Evolutionary conservation across 148 eudicot species (phyloP), one percentile per base, ranked within the genome.

Genomic region (Amaranthus cruentus): DNA sequence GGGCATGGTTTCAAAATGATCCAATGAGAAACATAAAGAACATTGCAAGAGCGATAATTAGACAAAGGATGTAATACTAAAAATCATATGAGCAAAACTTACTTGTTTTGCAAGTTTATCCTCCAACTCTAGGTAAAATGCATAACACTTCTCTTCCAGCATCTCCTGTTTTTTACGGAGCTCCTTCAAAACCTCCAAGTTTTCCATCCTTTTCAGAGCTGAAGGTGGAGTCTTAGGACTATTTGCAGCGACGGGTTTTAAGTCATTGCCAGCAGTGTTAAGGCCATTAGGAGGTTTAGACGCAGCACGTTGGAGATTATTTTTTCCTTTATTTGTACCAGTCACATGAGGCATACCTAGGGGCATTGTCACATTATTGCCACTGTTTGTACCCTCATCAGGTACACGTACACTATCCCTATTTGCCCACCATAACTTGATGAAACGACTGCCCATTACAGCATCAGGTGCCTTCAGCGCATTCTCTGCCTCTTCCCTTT

Each of bases 401-500:
- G 80, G 78, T 73, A 91, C 75, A 66, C 76, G 78, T 73, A 91
- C 75, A 66, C 75, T 90, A 79, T 94, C 96, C 68, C 97, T 85
- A 78, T 90, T 88, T 65, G 98, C 98, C 98, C 98, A 94, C 85
- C 87, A 89, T 62, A 94, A 78, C 83, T 87, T 94, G 64, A 91
- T 88, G 83, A 94, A 94, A 55, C 97, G 89, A 79, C 93, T 94
- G 55, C 97, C 98, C 97, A 94, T 94, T 58, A 94, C 96, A 75
- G 98, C 98, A 85, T 94, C 98, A 79, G 98, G 97, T 81, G 97
- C 97, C 83, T 84, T 91, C 6, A 94, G 71, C 71, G 98, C 97
- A 59, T 83, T 86, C 77, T 90, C 97, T 55, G 97, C 98, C 78
- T 91, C 98, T 82, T 90, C 93, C 78, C 91, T 90, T 78, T 79